Evolutionary conservation across 2,329 filamentous ascomycete genomes (phyloP), one percentile per base, ranked within the genome.

Genomic region (Claviceps pazoutovae): DNA sequence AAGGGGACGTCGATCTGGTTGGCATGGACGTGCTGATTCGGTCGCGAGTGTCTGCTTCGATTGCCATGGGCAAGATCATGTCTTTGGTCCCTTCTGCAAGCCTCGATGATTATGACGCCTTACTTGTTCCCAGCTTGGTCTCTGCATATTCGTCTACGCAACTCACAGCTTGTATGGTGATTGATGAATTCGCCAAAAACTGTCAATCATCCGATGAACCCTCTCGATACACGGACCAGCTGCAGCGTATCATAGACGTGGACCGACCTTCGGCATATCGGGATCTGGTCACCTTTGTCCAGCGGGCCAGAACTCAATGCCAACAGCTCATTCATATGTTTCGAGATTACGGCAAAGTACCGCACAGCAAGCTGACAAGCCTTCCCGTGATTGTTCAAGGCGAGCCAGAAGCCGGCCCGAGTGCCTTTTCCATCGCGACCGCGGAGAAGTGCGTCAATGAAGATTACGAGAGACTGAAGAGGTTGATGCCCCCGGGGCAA

Each of bases 361-460:
- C 86, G 21, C 77, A 81, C 48, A 75, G 77, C 55, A 86, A 84
- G 62, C 72, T 97, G 42, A 91, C 94, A 1, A 76, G 76, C 5
- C 77, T 97, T 46, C 88, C 93, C 21, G 88, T 95, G 2, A 82
- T 98, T 17, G 91, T 96, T 8, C 93, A 98, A 68, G 93, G 93
- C 34, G 91, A 97, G 62, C 75, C 86, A 5, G 86, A 94, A 62
- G 91, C 93, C 38, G 91, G 93, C 0, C 90, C 91, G 9, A 91
- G 83, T 60, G 91, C 93, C 6, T 98, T 98, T 66, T 94, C 89
- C 1, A 78, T 97, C 49, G 71, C 77, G 1, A 88, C 91, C 58
- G 93, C 90, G 1, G 89, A 97, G 59, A 93, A 88, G 67, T 87
- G 95, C 50, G 77, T 95, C 47, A 80, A 75, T 1, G 80, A 87